Conservation (phyloP, 768 basidiomycete species). For the Boletus insuetus region DNA sequence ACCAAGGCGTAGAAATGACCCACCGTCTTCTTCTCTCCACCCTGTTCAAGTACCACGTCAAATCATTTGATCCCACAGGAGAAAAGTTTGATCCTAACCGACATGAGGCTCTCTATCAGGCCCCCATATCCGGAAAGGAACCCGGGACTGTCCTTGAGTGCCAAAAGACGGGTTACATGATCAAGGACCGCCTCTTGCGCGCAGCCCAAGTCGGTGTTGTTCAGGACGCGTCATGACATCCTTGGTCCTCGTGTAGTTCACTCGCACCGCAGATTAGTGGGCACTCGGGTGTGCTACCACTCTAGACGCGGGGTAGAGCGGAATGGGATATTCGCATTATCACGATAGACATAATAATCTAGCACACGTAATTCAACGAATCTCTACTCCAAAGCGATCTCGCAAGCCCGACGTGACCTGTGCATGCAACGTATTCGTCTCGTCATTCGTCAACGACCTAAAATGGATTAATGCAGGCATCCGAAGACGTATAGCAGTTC, state of each 20-base stretch:
- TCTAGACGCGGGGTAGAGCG: constrained; percentile 31
- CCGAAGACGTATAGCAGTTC: background rate
- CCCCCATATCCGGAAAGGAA: constrained; percentile 84
- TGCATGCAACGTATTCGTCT: constrained; percentile 78
- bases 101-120: constrained; percentile 95
- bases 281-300: constrained; percentile 15
- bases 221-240: constrained; percentile 52
- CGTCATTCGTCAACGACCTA: constrained; percentile 86
- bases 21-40: constrained; percentile 87
- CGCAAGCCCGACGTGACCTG: constrained; percentile 54
- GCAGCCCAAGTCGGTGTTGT: constrained; percentile 97
- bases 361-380: constrained; percentile 63
- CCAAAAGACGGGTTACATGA: constrained; percentile 88
- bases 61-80: constrained; percentile 87
- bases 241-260: background rate
- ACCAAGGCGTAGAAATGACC: constrained; percentile 89
- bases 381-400: constrained; percentile 76
- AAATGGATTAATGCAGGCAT: constrained; percentile 2
- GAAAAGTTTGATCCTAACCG: constrained; percentile 93
- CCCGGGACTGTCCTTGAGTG: constrained; percentile 89
- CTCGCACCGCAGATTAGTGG: background rate
- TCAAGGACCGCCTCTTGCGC: constrained; percentile 90
- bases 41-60: constrained; percentile 88
- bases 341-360: constrained; percentile 37
- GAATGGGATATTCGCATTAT: constrained; percentile 22